Conservation (phyloP, 306 rosid genomes). For the Morella rubra region DNA sequence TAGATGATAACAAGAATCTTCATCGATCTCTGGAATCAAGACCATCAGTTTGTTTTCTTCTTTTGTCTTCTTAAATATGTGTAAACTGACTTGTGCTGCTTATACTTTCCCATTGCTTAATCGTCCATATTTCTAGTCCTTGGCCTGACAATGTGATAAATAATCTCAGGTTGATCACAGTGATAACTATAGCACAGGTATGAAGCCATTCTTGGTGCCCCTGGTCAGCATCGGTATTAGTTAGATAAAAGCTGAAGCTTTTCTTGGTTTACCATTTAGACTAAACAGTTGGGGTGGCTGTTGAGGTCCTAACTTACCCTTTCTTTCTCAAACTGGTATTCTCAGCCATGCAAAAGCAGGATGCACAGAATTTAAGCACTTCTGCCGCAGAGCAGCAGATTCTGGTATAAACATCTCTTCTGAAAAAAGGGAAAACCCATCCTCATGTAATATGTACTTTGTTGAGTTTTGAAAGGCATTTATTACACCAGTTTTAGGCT, state of each 20-base stretch:
- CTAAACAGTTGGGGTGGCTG: constrained; percentile 19
- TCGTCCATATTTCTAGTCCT: constrained; percentile 25
- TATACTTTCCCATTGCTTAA: background rate
- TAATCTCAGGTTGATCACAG: constrained; percentile 59
- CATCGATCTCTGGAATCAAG: constrained; percentile 73
- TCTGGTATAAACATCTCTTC: constrained; percentile 56
- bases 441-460: constrained; percentile 17
- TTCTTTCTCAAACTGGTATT: constrained; percentile 36
- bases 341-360: constrained; percentile 70
- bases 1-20: constrained; percentile 75
- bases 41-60: constrained; percentile 49
- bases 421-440: constrained; percentile 10
- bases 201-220: constrained; percentile 24
- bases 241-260: constrained; percentile 15
- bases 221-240: background rate
- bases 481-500: constrained; percentile 12
- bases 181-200: constrained; percentile 66
- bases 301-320: constrained; percentile 18
- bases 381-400: constrained; percentile 88
- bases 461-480: background rate
- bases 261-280: constrained; percentile 11
- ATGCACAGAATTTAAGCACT: constrained; percentile 52
- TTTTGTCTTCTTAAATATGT: constrained; percentile 15
- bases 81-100: constrained; percentile 24
- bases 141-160: constrained; percentile 24